A percentile compares a stretch with the other conserved stretches of the same genome.
These are phyloP conservation scores for Escallonia rubra DNA, from an alignment of 129 eudicot species.

Conservation along the genomic window DNA sequence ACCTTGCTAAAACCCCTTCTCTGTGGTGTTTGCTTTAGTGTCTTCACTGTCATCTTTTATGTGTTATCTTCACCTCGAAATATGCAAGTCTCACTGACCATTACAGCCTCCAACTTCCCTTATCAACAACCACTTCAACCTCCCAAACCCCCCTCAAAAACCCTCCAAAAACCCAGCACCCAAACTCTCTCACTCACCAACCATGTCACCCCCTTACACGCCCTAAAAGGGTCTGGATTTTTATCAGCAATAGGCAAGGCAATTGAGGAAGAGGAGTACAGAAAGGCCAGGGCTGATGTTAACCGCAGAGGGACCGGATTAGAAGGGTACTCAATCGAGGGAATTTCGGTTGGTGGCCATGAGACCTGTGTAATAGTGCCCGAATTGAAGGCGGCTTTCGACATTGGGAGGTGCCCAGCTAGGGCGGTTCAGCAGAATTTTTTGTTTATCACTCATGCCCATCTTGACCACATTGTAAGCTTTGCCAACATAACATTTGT, in stretches of 20 bases:
- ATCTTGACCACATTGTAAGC: slow-evolving; percentile 95
- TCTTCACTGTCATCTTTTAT: neutral
- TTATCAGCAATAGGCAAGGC: slow-evolving; percentile 82
- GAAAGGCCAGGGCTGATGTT: slow-evolving; percentile 90
- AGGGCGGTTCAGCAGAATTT: slow-evolving; percentile 86
- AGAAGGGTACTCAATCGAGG: slow-evolving; percentile 73
- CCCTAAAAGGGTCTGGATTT: slow-evolving; percentile 51
- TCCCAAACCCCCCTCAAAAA: slow-evolving; percentile 20
- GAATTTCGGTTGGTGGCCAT: slow-evolving; percentile 82
- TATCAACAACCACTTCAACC: slow-evolving; percentile 9
- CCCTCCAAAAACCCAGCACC: slow-evolving; percentile 9
- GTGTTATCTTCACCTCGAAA: slow-evolving; percentile 2
- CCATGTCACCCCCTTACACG: slow-evolving; percentile 13
- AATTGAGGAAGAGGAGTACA: slow-evolving; percentile 90
- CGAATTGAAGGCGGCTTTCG: slow-evolving; percentile 77
- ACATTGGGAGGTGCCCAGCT: slow-evolving; percentile 90
- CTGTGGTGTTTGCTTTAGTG: neutral
- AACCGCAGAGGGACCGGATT: slow-evolving; percentile 52
- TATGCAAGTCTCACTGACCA: slow-evolving; percentile 35
- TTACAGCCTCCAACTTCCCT: slow-evolving; percentile 30
- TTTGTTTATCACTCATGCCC: slow-evolving; percentile 90
- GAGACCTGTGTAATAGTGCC: slow-evolving; percentile 93
- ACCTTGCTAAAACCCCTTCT: slow-evolving; percentile 42
- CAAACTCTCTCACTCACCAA: neutral
- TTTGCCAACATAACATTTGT: neutral